Percentiles rank a stretch among this genome's conserved stretches.
Conservation (phyloP, 768 basidiomycete genomes). For the Collybia sordida region DNA sequence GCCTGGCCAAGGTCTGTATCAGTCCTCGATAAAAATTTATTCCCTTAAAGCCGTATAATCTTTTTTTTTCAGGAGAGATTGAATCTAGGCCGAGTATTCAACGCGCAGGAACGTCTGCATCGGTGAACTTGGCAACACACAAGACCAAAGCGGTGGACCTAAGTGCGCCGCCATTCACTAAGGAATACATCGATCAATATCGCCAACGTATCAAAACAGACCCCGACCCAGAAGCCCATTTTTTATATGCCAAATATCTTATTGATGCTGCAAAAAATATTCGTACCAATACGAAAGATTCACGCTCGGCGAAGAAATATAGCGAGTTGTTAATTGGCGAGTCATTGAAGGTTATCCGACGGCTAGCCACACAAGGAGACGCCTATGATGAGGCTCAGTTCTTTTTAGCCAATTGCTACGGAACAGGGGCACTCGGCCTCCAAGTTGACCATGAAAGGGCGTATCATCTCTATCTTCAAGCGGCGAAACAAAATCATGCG, state of each 20-base stretch:
- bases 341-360: constrained; percentile 88
- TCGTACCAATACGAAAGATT: constrained; percentile 68
- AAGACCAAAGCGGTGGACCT: constrained; percentile 84
- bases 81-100: constrained; percentile 57
- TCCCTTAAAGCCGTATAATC: constrained; percentile 14
- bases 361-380: constrained; percentile 88
- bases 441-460: constrained; percentile 97
- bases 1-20: constrained; percentile 10
- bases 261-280: constrained; percentile 97
- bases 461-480: constrained; percentile 95
- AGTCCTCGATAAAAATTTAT: constrained; percentile 23
- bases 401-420: constrained; percentile 96
- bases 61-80: constrained; percentile 43
- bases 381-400: constrained; percentile 97
- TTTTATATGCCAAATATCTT: constrained; percentile 96
- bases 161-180: constrained; percentile 84
- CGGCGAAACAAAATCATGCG: constrained; percentile 95
- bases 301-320: constrained; percentile 86
- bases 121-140: constrained; percentile 54
- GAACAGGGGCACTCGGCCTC: constrained; percentile 93
- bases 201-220: constrained; percentile 96
- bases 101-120: constrained; percentile 57
- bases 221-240: constrained; percentile 97
- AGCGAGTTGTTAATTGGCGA: constrained; percentile 85
- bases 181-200: constrained; percentile 97